Evolutionary conservation across 139 green algal genomes (phyloP).

Genomic region (Picochlorum sp.): DNA sequence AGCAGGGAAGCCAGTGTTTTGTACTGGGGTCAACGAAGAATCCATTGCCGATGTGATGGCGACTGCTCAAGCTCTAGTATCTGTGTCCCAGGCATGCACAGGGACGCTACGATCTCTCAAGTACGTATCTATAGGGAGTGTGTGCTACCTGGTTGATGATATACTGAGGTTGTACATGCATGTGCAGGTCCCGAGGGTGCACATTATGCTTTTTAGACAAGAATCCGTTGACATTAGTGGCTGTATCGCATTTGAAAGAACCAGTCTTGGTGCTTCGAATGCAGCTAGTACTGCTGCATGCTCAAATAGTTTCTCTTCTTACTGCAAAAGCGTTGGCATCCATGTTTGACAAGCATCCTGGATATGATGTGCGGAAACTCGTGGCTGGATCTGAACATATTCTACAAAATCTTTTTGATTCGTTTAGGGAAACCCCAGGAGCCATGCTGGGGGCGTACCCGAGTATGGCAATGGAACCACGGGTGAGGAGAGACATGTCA

Average conservation of each 20-base stretch:
- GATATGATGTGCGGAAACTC: slow-evolving; percentile 24
- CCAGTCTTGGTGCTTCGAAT: slow-evolving; percentile 26
- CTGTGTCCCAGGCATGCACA: slow-evolving; percentile 15
- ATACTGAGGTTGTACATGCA: background rate
- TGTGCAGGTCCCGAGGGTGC: background rate
- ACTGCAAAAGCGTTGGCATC: slow-evolving; percentile 18
- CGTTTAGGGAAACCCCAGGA: slow-evolving; percentile 30
- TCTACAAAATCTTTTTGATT: slow-evolving; percentile 25
- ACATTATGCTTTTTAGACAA: slow-evolving; percentile 24
- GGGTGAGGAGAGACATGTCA: slow-evolving; percentile 22
- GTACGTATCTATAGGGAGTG: background rate
- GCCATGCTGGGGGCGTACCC: slow-evolving; percentile 42
- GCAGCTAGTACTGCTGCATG: slow-evolving; percentile 28
- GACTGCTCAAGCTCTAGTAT: slow-evolving; percentile 22
- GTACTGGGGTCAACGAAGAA: slow-evolving; percentile 12
- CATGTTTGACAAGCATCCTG: slow-evolving; percentile 19
- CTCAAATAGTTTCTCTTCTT: slow-evolving; percentile 21
- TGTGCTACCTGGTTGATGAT: no score
- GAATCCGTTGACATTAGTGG: slow-evolving; percentile 22
- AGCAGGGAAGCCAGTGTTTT: slow-evolving; percentile 29
- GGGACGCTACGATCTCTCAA: background rate
- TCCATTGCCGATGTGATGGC: slow-evolving; percentile 21
- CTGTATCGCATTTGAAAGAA: slow-evolving; percentile 14
- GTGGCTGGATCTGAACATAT: slow-evolving; percentile 26
- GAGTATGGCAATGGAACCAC: slow-evolving; percentile 26